Evolutionary conservation across 371 early-diverging fungal species (phyloP).

Genomic region (Dichotomocladium elegans): DNA sequence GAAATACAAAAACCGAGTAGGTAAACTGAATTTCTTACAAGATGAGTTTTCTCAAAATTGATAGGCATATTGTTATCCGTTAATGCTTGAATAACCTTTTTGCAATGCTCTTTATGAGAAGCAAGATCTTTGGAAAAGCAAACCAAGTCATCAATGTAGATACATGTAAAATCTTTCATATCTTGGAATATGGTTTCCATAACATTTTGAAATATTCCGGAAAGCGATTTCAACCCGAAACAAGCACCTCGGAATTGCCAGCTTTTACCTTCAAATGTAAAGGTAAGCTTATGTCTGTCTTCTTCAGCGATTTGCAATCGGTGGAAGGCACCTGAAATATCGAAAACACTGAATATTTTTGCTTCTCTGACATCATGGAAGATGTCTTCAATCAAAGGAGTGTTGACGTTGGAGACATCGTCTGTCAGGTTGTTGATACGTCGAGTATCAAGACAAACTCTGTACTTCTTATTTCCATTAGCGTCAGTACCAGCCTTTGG

Average conservation of each 20-base stretch:
- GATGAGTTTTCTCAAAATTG: conserved; percentile 18
- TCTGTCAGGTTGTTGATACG: conserved; percentile 15
- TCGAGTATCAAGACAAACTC: conserved; percentile 18
- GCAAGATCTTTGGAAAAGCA: not conserved
- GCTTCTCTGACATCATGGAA: conserved; percentile 2
- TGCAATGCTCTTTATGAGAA: conserved; percentile 6
- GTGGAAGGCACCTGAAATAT: conserved; percentile 24
- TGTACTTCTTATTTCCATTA: conserved; percentile 7
- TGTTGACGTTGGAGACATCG: no score
- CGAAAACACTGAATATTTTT: conserved; percentile 15
- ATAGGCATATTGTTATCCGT: conserved; percentile 15
- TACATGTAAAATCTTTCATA: not conserved
- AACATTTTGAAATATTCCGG: conserved; percentile 16
- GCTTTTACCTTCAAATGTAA: not conserved
- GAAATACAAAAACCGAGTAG: conserved; percentile 19
- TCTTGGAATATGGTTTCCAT: conserved; percentile 4
- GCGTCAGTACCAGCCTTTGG: conserved; percentile 15
- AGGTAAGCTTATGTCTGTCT: conserved; percentile 4
- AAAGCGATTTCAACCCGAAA: conserved; percentile 24
- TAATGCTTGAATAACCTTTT: conserved; percentile 8
- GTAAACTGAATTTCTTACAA: conserved; percentile 11
- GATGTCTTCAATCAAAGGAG: conserved; percentile 14
- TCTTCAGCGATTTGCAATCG: conserved; percentile 16
- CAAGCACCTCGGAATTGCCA: conserved; percentile 20
- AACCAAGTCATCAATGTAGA: conserved; percentile 7